A percentile compares a stretch with the other conserved stretches of the same genome.
phyloP scores from a whole-genome alignment of 768 basidiomycete species.

The Rhodotorula babjevae region DNA sequence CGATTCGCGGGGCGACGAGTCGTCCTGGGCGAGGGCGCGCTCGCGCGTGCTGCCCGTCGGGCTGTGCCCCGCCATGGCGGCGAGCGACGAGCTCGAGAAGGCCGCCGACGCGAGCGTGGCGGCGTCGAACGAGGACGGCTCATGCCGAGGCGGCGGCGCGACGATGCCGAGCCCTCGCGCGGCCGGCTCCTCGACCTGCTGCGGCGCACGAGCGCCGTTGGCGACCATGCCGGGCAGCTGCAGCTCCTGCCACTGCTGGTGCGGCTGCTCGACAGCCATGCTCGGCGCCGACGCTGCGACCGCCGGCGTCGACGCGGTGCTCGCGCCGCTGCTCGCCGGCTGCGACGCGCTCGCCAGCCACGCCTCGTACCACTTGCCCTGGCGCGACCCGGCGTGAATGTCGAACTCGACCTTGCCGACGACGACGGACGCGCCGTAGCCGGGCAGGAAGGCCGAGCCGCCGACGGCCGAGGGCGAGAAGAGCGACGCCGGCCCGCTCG shows the following conservation, averaged over 20 bases:
- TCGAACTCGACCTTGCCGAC: conserved; percentile 95
- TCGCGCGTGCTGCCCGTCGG: neutral
- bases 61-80: conserved; percentile 19
- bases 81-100: conserved; percentile 23
- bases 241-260: conserved; percentile 20
- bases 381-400: conserved; percentile 57
- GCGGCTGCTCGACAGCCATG: neutral
- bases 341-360: conserved; percentile 31
- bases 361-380: conserved; percentile 38
- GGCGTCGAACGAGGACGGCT: neutral
- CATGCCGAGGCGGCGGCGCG: neutral
- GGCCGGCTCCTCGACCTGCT: too few relatives aligned
- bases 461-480: neutral
- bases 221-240: conserved; percentile 25
- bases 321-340: conserved; percentile 11
- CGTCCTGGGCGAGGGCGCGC: neutral
- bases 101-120: conserved; percentile 11
- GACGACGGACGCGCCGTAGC: conserved; percentile 49
- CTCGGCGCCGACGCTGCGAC: neutral
- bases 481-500: conserved; percentile 1
- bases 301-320: conserved; percentile 5
- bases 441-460: neutral
- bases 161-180: neutral
- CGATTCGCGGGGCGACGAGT: neutral
- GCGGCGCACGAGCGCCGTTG: too few relatives aligned